Evolutionary conservation across 2,329 filamentous ascomycete species (phyloP), one percentile per base, ranked within the genome.

Genomic region (Orbilia brochopaga): DNA sequence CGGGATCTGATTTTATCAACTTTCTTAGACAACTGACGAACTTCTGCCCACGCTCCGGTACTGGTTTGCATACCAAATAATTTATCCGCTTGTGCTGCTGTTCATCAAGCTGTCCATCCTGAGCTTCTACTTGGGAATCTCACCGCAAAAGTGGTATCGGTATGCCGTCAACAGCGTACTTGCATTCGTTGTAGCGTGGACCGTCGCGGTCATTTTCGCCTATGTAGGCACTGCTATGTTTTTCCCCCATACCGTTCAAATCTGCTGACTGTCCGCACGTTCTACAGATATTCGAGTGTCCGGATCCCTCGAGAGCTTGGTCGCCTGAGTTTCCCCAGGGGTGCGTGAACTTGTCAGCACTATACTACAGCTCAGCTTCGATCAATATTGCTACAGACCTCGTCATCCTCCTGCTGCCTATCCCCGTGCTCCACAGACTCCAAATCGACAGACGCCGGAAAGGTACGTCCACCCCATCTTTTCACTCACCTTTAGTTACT

Each of bases 341-440:
- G 1, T 82, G 80, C 57, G 79, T 79, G 48, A 77, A 80, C 62
- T 76, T 79, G 51, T 76, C 79, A 35, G 77, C 77, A 2, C 78
- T 78, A n/a, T 81, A 80, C 59, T 79, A 81, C 50, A 78, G 78
- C 40, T 79, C 80, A 55, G 79, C 79, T 0, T 79, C 80, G 0
- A 81, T 82, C 70, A 83, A 82, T 55, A 81, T 84, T 35, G 73
- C 79, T 4, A 82, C 81, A 11, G 82, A 85, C 66, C 60, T 83
- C 13, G 70, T 83, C 61, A 81, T 85, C 44, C 76, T 85, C 44
- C 35, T 79, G 17, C 75, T 85, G 48, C 83, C 83, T 1, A 79
- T 85, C 65, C 79, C 81, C 23, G 81, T 81, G 19, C 79, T 85
- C 13, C 81, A 81, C 78, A 74, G 77, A 17, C 80, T 83, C 50